Percentiles rank a stretch among this genome's conserved stretches.
These are phyloP conservation scores for Spinacia oleracea DNA, from an alignment of 179 eudicot species.

Conservation along the genomic window DNA sequence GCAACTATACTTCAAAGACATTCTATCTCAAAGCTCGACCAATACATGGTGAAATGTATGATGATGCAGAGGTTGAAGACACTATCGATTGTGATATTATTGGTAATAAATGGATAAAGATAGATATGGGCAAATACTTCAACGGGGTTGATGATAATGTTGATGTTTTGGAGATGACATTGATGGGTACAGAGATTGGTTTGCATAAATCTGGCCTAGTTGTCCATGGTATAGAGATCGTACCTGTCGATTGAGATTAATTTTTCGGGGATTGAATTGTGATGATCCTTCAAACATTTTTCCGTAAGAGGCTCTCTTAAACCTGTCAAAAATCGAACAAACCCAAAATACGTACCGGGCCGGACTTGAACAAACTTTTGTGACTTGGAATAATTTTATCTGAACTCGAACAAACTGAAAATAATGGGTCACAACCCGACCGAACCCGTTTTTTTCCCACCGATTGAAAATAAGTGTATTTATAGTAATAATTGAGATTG, in stretches of 20 bases:
- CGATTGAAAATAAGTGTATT: too few species aligned
- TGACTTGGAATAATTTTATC: too few species aligned
- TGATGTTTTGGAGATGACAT: slow-evolving; percentile 26
- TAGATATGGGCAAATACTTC: slow-evolving; percentile 37
- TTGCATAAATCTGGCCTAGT: not conserved
- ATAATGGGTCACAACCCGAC: too few species aligned
- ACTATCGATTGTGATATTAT: slow-evolving; percentile 19
- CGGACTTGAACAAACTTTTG: too few species aligned
- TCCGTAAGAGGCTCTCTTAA: too few species aligned
- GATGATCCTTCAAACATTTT: too few species aligned
- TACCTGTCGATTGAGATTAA: not conserved
- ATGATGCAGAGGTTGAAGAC: slow-evolving; percentile 28
- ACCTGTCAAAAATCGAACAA: too few species aligned
- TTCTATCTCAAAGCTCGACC: slow-evolving; percentile 32
- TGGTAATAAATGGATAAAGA: slow-evolving; percentile 31
- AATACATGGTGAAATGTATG: slow-evolving; percentile 11
- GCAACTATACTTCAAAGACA: slow-evolving; percentile 20
- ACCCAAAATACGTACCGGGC: too few species aligned
- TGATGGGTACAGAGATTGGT: not conserved
- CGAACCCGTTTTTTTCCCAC: too few species aligned
- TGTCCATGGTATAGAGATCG: not conserved
- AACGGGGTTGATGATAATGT: slow-evolving; percentile 20
- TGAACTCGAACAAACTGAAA: too few species aligned
- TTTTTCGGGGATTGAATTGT: not conserved
- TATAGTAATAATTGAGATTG: too few species aligned